Conservation (phyloP, 164 flowering plant genomes). For the Nymphaea thermarum region DNA sequence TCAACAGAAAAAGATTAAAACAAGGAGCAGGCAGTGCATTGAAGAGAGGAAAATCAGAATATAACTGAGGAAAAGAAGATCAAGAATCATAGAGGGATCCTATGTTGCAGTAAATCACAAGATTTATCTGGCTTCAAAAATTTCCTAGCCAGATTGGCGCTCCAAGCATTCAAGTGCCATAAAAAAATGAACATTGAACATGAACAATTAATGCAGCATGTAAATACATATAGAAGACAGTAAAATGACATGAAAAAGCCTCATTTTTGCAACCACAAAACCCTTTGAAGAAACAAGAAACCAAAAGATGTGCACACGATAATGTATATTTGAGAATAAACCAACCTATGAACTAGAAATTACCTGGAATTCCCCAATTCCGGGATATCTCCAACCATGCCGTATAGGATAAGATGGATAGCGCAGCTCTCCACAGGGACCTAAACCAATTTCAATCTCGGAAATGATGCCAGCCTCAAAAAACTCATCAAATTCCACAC, state of each 20-base stretch:
- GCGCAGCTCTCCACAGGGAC: constrained; percentile 87
- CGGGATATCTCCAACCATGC: constrained; percentile 77
- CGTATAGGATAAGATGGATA: constrained; percentile 72
- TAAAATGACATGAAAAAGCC: background rate
- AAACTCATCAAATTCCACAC: constrained; percentile 73
- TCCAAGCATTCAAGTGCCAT: background rate
- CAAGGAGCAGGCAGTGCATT: background rate
- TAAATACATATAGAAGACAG: background rate
- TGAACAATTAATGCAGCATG: background rate
- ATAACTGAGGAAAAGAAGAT: background rate
- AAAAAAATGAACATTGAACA: background rate
- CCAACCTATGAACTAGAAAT: background rate
- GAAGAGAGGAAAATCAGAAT: too few species aligned
- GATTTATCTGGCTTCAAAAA: background rate
- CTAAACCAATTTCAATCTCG: constrained; percentile 76
- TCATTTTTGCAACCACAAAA: background rate
- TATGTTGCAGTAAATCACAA: background rate
- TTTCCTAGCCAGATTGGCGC: background rate
- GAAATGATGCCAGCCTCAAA: constrained; percentile 62
- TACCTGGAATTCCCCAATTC: constrained; percentile 90
- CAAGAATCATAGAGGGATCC: background rate
- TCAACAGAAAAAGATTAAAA: background rate
- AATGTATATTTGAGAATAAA: too few species aligned
- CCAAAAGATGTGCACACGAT: background rate
- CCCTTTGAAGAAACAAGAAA: background rate